Conservation (phyloP, 352 stramenopile species). For the Phytopythium litorale region DNA sequence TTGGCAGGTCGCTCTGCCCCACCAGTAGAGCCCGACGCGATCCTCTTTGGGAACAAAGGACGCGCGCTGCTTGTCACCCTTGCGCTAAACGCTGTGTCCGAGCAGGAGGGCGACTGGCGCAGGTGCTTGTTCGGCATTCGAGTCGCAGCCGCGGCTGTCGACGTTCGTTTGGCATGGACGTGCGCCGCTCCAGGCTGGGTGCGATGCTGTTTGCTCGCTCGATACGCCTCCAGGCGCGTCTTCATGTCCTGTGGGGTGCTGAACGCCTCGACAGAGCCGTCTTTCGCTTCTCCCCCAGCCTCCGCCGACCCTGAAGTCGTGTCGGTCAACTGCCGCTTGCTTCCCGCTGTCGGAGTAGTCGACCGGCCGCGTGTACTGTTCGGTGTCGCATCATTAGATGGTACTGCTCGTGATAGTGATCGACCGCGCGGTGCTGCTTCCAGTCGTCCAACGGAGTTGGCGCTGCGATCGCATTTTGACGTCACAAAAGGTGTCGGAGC, state of each 20-base stretch:
- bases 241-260: conserved; percentile 18
- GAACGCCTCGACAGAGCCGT: neutral
- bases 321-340: conserved; percentile 6
- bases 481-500: neutral
- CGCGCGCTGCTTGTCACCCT: conserved; percentile 1
- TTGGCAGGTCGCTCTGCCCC: conserved; percentile 8
- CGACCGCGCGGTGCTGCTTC: neutral
- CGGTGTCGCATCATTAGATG: neutral
- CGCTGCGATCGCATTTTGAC: too few relatives aligned
- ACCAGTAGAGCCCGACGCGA: conserved; percentile 3
- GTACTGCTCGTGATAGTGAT: conserved; percentile 4
- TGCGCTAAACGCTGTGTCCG: neutral
- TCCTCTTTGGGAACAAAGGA: conserved; percentile 14
- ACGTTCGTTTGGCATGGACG: neutral
- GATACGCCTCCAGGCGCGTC: conserved; percentile 38
- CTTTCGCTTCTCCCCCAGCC: neutral
- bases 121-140: neutral
- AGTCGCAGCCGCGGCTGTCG: neutral
- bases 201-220: conserved; percentile 29
- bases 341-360: neutral
- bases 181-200: neutral
- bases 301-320: neutral
- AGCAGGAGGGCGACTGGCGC: neutral
- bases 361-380: neutral
- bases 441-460: too few relatives aligned